A percentile compares a stretch with the other conserved stretches of the same genome.
Conservation (phyloP, 2,329 filamentous ascomycete genomes). For the Geosmithia putterillii region DNA sequence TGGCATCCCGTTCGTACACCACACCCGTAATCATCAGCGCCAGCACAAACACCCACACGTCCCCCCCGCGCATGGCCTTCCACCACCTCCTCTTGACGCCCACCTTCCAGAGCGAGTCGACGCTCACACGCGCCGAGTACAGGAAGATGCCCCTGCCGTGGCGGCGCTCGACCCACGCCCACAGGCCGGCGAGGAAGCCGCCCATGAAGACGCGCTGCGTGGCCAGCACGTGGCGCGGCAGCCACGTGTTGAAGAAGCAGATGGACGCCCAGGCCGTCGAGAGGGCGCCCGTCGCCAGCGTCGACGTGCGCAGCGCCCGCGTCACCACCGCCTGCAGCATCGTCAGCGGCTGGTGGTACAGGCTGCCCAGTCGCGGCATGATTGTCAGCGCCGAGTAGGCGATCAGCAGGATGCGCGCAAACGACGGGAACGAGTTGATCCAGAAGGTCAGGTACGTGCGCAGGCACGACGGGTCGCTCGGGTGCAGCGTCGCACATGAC, state of each 20-base stretch:
- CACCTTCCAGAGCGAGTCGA: slow-evolving; percentile 84
- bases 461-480: slow-evolving; percentile 74
- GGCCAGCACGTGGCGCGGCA: slow-evolving; percentile 63
- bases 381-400: slow-evolving; percentile 58
- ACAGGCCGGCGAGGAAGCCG: slow-evolving; percentile 74
- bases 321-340: slow-evolving; percentile 55
- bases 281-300: slow-evolving; percentile 67
- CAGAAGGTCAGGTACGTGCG: slow-evolving; percentile 82
- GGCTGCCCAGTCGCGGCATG: slow-evolving; percentile 52
- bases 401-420: slow-evolving; percentile 67
- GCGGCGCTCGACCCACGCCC: slow-evolving; percentile 64
- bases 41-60: slow-evolving; percentile 71
- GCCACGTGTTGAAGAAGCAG: slow-evolving; percentile 73
- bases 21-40: slow-evolving; percentile 68
- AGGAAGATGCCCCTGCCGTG: slow-evolving; percentile 59
- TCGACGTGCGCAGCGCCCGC: slow-evolving; percentile 59
- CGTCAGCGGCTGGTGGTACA: slow-evolving; percentile 58
- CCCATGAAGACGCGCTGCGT: slow-evolving; percentile 84
- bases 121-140: slow-evolving; percentile 63
- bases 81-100: slow-evolving; percentile 86
- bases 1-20: slow-evolving; percentile 61
- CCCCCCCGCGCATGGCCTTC: slow-evolving; percentile 69
- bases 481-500: slow-evolving; percentile 83
- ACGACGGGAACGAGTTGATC: slow-evolving; percentile 66
- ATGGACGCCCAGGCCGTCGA: slow-evolving; percentile 80